Evolutionary conservation across 768 basidiomycete species (phyloP).

Genomic region (Termitomyces sp.): DNA sequence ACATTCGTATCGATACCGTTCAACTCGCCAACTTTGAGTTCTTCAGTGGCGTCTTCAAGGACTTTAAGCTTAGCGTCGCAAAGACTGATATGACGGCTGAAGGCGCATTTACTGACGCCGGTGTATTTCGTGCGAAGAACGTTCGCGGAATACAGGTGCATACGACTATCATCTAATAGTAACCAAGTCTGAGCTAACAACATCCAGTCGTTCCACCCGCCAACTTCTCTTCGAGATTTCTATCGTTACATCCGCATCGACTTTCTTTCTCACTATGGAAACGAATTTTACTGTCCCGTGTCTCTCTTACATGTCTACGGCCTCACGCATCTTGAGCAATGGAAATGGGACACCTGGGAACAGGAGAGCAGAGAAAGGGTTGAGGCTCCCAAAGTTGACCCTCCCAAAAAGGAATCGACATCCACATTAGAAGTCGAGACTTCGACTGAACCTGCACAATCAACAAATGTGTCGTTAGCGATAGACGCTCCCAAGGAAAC

Average conservation of each 20-base stretch:
- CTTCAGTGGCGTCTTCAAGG: conserved; percentile 94
- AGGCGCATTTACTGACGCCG: conserved; percentile 67
- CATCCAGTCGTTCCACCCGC: conserved; percentile 69
- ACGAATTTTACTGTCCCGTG: conserved; percentile 94
- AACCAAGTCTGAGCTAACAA: not conserved
- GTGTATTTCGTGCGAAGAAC: conserved; percentile 83
- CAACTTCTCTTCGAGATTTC: conserved; percentile 70
- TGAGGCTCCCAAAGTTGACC: conserved; percentile 27
- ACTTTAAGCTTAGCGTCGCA: conserved; percentile 80
- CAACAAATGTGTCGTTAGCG: not conserved
- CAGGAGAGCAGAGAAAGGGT: conserved; percentile 44
- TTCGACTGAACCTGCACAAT: not conserved
- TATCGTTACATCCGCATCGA: conserved; percentile 93
- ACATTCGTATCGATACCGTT: conserved; percentile 93
- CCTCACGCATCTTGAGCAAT: conserved; percentile 92
- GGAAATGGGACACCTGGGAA: conserved; percentile 88
- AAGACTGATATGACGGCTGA: conserved; percentile 66
- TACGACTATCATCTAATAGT: conserved; percentile 5
- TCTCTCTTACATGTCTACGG: conserved; percentile 92
- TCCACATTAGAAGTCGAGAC: not conserved
- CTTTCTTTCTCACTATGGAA: conserved; percentile 89
- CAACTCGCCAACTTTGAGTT: conserved; percentile 98
- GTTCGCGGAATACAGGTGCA: conserved; percentile 85
- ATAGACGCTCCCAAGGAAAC: not conserved
- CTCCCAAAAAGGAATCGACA: conserved; percentile 1